These are phyloP conservation scores for Debaryomyces castellii DNA, from an alignment of 805 yeast species.

Conservation along the genomic window DNA sequence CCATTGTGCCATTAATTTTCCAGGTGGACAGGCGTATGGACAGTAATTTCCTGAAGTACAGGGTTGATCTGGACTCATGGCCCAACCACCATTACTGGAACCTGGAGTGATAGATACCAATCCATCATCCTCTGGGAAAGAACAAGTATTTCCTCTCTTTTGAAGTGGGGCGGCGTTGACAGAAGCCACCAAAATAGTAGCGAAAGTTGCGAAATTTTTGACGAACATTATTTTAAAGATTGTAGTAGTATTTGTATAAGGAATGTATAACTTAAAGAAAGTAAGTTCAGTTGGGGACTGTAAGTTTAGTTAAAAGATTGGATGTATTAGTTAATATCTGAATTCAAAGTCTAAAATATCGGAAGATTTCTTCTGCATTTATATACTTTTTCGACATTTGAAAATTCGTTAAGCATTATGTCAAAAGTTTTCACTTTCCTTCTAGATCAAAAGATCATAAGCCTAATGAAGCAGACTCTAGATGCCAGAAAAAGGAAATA, in stretches of 20 bases:
- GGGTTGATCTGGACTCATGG: conserved; percentile 69
- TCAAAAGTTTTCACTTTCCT: background rate
- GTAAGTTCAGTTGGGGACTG: background rate
- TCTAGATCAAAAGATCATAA: background rate
- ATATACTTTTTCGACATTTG: background rate
- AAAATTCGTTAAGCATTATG: background rate
- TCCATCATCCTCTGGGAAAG: conserved; percentile 67
- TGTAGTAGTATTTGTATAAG: background rate
- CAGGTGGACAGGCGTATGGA: conserved; percentile 91
- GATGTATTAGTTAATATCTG: background rate
- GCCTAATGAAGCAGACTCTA: background rate
- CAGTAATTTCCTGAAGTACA: conserved; percentile 81
- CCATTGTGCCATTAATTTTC: conserved; percentile 87
- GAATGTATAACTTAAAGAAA: background rate
- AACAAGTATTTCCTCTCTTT: conserved; percentile 44
- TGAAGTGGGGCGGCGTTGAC: conserved; percentile 23
- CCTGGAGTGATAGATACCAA: conserved; percentile 65
- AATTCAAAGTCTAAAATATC: background rate
- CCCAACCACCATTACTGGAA: conserved; percentile 80
- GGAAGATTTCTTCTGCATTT: background rate
- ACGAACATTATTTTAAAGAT: conserved; percentile 7
- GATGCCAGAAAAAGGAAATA: background rate
- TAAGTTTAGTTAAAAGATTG: background rate
- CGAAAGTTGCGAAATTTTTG: conserved; percentile 6
- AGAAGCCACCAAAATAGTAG: conserved; percentile 5